These are phyloP conservation scores for Geopyxis carbonaria DNA, from an alignment of 495 filamentous ascomycete genomes.

Conservation along the genomic window DNA sequence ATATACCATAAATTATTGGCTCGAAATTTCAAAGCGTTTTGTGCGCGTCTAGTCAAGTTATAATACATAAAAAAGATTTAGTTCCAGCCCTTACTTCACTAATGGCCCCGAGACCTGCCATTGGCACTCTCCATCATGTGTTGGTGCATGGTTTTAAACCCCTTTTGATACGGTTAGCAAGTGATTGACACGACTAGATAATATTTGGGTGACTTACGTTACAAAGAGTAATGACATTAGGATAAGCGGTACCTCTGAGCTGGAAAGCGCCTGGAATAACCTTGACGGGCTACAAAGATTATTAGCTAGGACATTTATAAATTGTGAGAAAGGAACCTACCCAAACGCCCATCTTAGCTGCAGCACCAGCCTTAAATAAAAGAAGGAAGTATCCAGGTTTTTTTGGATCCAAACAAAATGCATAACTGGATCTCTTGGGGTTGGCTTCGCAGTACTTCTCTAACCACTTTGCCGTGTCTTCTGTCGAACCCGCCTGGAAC, in stretches of 20 bases:
- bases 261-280: conserved; percentile 82
- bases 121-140: no score
- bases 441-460: conserved; percentile 90
- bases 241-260: conserved; percentile 68
- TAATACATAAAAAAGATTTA: no score
- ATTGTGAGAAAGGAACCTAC: conserved; percentile 2
- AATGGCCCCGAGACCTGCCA: no score
- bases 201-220: no score
- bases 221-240: conserved; percentile 82
- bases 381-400: conserved; percentile 88
- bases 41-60: no score
- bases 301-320: not conserved
- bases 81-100: no score
- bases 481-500: conserved; percentile 61
- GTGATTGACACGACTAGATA: no score
- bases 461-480: conserved; percentile 86
- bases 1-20: no score
- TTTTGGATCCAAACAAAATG: conserved; percentile 82
- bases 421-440: conserved; percentile 80
- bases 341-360: conserved; percentile 58
- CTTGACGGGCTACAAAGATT: conserved; percentile 41
- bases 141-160: no score
- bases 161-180: no score
- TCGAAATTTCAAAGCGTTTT: no score
- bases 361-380: conserved; percentile 80